Base-by-base conservation (phyloP, 306 rosid species). In the Luffa acutangula region DNA sequence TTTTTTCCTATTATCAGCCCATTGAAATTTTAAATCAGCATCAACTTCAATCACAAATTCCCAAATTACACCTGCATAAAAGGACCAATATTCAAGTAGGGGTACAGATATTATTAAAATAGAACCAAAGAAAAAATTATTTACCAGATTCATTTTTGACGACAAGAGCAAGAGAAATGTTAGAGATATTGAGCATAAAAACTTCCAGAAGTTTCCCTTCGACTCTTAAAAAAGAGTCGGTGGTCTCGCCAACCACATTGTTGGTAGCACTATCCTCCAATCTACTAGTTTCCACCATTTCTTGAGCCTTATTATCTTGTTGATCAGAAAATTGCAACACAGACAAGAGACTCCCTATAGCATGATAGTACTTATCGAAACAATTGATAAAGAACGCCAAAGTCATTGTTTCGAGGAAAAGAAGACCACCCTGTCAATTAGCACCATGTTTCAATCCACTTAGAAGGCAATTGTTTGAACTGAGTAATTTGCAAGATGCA, bases 351-450 rank as follows among this genome's bases (percentile, higher is more conserved):
- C 86, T 83, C 76, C 82, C 37, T 63, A 87, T 75, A 82, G 76
- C 85, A 39, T 76, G 64, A 77, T 76, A 80, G 85, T 92, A 92
- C 43, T 87, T 80, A 52, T 86, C 76, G 86, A 80, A 85, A 80
- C 78, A 83, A 57, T 53, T 78, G 85, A 81, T 31, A 65, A 89
- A 89, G 83, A 80, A 80, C 34, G 86, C 89, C 88, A 89, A 78
- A 82, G 91, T 86, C 78, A 85, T 48, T 67, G 92, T 81, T 83
- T 92, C 97, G 81, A 94, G 88, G 85, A 91, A 83, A 80, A 93
- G 21, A 62, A 84, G 14, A 84, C 97, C 97, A 64, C 93, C 98
- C 98, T 94, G 97, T 88, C 75, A 85, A 71, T 82, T 75, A 85
- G 81, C 79, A 86, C 76, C 78, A 63, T 83, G 85, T 36, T 52